Conservation (phyloP, 805 yeast genomes). For the Metschnikowia noctiluminum region DNA sequence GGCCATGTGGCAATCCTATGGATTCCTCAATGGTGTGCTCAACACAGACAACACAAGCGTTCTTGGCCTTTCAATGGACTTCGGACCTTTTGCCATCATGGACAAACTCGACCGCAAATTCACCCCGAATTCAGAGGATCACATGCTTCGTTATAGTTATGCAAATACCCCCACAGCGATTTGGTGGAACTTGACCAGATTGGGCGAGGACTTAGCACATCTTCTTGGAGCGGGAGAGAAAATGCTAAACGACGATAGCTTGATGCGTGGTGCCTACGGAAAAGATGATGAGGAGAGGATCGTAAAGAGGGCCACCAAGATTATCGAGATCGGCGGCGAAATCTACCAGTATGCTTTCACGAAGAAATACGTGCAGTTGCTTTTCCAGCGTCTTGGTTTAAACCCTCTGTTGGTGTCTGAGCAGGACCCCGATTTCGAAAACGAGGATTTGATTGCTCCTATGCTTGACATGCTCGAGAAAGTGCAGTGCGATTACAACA, state of each 20-base stretch:
- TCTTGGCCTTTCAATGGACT: constrained; percentile 85
- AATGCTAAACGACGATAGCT: constrained; percentile 37
- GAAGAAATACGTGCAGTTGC: constrained; percentile 50
- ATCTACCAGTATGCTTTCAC: constrained; percentile 64
- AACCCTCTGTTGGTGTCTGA: constrained; percentile 31
- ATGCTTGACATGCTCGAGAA: constrained; percentile 57
- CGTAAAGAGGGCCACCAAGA: constrained; percentile 56
- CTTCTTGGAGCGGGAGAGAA: constrained; percentile 69
- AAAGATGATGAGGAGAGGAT: constrained; percentile 51
- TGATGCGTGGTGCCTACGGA: constrained; percentile 24
- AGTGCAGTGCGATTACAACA: constrained; percentile 73
- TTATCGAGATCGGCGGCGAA: constrained; percentile 63
- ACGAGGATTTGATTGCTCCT: constrained; percentile 50
- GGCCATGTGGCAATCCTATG: constrained; percentile 88
- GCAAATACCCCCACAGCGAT: constrained; percentile 81
- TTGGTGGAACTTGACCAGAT: constrained; percentile 88
- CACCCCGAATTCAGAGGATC: constrained; percentile 91
- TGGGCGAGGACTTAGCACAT: constrained; percentile 82
- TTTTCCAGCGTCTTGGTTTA: constrained; percentile 72
- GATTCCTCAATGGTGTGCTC: constrained; percentile 89
- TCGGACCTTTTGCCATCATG: constrained; percentile 92
- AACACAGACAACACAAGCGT: constrained; percentile 93
- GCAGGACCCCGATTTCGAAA: constrained; percentile 34
- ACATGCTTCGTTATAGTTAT: constrained; percentile 65
- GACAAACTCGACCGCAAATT: constrained; percentile 77